A percentile compares a stretch with the other conserved stretches of the same genome.
Evolutionary conservation across 768 basidiomycete species (phyloP).

Genomic region (Rhodotorula paludigena): DNA sequence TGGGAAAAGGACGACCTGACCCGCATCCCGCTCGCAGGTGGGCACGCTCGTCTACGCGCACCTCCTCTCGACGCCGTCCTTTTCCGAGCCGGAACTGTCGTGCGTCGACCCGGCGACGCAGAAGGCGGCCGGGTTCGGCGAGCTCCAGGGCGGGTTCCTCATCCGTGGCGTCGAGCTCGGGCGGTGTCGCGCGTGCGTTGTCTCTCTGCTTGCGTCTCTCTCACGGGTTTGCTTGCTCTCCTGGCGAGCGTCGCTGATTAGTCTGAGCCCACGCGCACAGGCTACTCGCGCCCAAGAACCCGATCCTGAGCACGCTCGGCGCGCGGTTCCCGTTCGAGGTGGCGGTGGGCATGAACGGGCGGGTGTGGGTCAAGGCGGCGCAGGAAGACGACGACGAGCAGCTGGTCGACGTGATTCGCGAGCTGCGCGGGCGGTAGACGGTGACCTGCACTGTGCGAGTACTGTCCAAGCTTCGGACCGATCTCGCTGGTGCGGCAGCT

Average conservation of each 20-base stretch:
- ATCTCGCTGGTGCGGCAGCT: too few species aligned
- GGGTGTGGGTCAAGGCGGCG: constrained; percentile 73
- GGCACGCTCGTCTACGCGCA: constrained; percentile 86
- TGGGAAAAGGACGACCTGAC: too few species aligned
- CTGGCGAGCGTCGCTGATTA: neutral
- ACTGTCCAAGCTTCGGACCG: too few species aligned
- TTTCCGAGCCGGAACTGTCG: constrained; percentile 97
- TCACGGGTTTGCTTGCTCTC: constrained; percentile 8
- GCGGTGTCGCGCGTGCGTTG: constrained; percentile 73
- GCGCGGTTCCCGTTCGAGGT: constrained; percentile 76
- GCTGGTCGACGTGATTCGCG: constrained; percentile 68
- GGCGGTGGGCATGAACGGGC: constrained; percentile 85
- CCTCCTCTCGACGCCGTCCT: constrained; percentile 86
- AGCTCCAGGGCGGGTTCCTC: constrained; percentile 82
- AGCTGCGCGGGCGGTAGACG: constrained; percentile 54
- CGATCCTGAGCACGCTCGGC: constrained; percentile 74
- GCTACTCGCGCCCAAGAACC: constrained; percentile 72
- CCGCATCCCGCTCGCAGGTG: constrained; percentile 54
- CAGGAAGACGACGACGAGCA: constrained; percentile 56
- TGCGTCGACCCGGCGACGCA: constrained; percentile 90
- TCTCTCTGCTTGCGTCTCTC: neutral
- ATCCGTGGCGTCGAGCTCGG: constrained; percentile 68
- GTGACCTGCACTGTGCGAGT: neutral
- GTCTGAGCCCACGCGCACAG: constrained; percentile 48
- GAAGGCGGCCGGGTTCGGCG: constrained; percentile 89